These are phyloP conservation scores for Grosmannia serpens DNA, from an alignment of 2,329 filamentous ascomycete genomes.

Conservation along the genomic window DNA sequence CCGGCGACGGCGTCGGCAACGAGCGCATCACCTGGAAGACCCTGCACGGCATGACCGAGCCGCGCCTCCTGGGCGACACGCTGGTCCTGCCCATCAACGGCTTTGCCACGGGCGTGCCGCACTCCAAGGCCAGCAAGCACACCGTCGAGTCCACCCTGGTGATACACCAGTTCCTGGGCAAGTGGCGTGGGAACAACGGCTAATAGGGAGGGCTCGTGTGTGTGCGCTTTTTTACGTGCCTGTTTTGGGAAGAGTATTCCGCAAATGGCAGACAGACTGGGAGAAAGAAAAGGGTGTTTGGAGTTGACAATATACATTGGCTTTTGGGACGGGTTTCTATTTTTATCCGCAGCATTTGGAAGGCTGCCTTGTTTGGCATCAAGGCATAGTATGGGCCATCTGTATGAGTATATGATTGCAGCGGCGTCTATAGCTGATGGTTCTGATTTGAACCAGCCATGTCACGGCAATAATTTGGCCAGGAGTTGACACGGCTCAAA, in stretches of 20 bases:
- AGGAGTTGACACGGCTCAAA: too few species aligned
- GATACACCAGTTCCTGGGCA: slow-evolving; percentile 8
- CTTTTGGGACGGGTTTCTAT: neutral
- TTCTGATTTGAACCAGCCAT: too few species aligned
- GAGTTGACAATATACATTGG: neutral
- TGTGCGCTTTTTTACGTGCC: too few species aligned
- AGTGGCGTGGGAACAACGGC: slow-evolving; percentile 7
- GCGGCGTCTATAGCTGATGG: neutral
- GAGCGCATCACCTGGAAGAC: slow-evolving; percentile 9
- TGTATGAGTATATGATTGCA: neutral
- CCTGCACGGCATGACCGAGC: slow-evolving; percentile 11
- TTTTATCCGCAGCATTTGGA: neutral
- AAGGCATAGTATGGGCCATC: neutral
- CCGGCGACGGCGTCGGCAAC: slow-evolving; percentile 7
- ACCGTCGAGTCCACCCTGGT: slow-evolving; percentile 3
- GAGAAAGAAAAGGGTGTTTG: neutral
- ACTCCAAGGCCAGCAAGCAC: slow-evolving; percentile 9
- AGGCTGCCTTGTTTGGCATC: neutral
- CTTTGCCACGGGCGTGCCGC: slow-evolving; percentile 13
- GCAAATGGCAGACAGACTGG: neutral
- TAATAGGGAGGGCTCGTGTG: neutral
- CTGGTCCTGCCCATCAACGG: slow-evolving; percentile 14
- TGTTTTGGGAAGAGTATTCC: too few species aligned
- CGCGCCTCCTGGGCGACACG: slow-evolving; percentile 13
- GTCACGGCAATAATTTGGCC: too few species aligned